phyloP scores from a whole-genome alignment of 345 rosid species.

The Salix dunnii region DNA sequence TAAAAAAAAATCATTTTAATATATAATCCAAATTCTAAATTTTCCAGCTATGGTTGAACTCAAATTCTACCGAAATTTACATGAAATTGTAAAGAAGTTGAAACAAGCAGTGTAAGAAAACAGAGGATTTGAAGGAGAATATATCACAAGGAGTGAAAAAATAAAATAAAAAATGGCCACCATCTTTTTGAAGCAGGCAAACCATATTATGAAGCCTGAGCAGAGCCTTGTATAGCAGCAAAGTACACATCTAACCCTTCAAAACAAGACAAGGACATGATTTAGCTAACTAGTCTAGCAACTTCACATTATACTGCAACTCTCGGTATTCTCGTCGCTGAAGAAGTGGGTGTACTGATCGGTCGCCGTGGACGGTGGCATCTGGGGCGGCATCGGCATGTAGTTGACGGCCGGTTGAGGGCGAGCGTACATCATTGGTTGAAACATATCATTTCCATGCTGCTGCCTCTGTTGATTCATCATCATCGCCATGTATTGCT shows the following conservation, averaged over 20 bases:
- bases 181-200: constrained; percentile 12
- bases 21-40: too few species aligned
- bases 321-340: constrained; percentile 82
- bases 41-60: too few species aligned
- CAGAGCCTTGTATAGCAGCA: constrained; percentile 1
- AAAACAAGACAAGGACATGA: not conserved
- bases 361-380: constrained; percentile 39
- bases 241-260: not conserved
- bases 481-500: constrained; percentile 65
- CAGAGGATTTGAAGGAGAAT: constrained; percentile 1
- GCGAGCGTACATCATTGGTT: constrained; percentile 76
- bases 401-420: constrained; percentile 53
- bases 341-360: constrained; percentile 68
- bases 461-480: constrained; percentile 45
- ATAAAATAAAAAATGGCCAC: constrained; percentile 15
- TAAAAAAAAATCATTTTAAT: too few species aligned
- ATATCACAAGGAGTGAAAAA: not conserved
- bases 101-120: not conserved
- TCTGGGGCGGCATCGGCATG: constrained; percentile 51
- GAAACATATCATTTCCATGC: constrained; percentile 64
- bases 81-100: not conserved
- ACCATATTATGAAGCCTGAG: not conserved
- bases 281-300: constrained; percentile 5
- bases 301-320: constrained; percentile 71
- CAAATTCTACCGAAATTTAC: not conserved